Conservation (phyloP, 1,284 basidiomycete species). For the Ustilago xerochloae region DNA sequence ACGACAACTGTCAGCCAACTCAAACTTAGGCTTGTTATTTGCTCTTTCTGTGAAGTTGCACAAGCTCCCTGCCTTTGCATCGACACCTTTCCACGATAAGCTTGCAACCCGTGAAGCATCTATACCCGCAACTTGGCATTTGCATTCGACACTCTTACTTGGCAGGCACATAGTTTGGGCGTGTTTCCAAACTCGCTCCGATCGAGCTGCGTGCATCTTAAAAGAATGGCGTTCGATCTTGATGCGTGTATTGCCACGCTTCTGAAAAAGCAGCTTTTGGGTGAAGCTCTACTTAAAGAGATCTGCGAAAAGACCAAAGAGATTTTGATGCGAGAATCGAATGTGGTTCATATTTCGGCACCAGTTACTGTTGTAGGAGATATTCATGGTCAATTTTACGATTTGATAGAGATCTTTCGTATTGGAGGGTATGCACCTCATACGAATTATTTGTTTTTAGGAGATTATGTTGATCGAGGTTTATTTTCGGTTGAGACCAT, state of each 20-base stretch:
- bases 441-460: slow-evolving; percentile 87
- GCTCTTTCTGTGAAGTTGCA: too few species aligned
- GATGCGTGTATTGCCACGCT: slow-evolving; percentile 67
- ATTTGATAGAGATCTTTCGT: slow-evolving; percentile 97
- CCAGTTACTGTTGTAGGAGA: slow-evolving; percentile 99
- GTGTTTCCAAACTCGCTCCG: neutral
- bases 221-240: slow-evolving; percentile 64
- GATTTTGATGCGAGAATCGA: slow-evolving; percentile 97
- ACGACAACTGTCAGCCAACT: too few species aligned
- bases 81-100: neutral
- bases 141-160: neutral
- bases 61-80: too few species aligned
- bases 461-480: slow-evolving; percentile 97
- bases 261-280: slow-evolving; percentile 66
- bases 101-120: neutral
- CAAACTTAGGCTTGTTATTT: too few species aligned
- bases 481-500: slow-evolving; percentile 99
- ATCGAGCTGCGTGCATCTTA: neutral
- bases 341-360: slow-evolving; percentile 95
- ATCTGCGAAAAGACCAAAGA: slow-evolving; percentile 68
- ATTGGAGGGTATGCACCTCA: slow-evolving; percentile 96
- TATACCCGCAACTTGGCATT: neutral
- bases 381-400: slow-evolving; percentile 98
- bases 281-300: slow-evolving; percentile 64
- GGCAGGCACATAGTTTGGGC: neutral